Conservation (phyloP, 768 basidiomycete species). For the Leccinum uliginosum region DNA sequence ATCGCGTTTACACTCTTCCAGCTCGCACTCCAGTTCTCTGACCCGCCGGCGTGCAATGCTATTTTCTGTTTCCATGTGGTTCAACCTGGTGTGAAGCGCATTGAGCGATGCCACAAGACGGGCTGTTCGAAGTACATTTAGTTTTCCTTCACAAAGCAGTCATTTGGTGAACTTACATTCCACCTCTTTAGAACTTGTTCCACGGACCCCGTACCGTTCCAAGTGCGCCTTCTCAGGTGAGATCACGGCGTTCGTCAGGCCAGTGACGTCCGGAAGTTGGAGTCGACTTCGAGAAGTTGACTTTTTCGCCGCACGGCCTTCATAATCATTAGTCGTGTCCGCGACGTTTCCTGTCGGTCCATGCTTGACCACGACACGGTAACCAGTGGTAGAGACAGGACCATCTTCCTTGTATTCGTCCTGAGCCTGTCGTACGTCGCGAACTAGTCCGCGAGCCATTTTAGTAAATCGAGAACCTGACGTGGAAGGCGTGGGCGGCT, state of each 20-base stretch:
- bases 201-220: constrained; percentile 48
- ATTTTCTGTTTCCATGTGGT: constrained; percentile 78
- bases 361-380: constrained; percentile 20
- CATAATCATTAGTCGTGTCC: constrained; percentile 8
- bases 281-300: constrained; percentile 39
- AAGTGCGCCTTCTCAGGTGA: constrained; percentile 60
- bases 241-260: constrained; percentile 71
- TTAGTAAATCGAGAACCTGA: constrained; percentile 55
- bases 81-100: constrained; percentile 61
- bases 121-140: constrained; percentile 34
- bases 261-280: constrained; percentile 79
- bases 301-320: constrained; percentile 15
- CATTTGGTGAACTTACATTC: constrained; percentile 46
- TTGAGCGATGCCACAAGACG: constrained; percentile 60
- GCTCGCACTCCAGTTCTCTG: constrained; percentile 81
- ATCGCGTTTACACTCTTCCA: constrained; percentile 80
- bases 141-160: background rate
- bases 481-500: constrained; percentile 58
- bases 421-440: constrained; percentile 48
- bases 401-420: constrained; percentile 14
- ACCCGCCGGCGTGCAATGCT: constrained; percentile 76
- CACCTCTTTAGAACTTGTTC: constrained; percentile 49
- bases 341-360: constrained; percentile 17
- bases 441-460: constrained; percentile 51
- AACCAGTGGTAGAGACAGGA: background rate